Conservation (phyloP, 176 grass and related monocot species). For the Zoysia pacifica region DNA sequence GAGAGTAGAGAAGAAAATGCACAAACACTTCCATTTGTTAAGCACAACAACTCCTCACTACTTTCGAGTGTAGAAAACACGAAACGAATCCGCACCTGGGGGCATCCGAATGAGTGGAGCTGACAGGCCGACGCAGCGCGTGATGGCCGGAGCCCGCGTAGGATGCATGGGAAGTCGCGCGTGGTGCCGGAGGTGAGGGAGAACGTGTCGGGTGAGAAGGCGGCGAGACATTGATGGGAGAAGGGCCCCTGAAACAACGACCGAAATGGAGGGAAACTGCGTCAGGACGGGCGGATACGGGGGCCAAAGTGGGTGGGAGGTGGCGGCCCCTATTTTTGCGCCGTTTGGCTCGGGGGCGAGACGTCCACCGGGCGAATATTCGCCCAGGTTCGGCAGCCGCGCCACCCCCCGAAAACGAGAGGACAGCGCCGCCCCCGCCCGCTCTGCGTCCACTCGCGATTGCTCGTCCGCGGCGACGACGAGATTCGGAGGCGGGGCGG, state of each 20-base stretch:
- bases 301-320: neutral
- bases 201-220: constrained; percentile 37
- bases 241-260: neutral
- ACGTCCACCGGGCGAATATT: no score
- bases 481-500: no score
- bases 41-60: no score
- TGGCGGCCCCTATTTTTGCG: neutral
- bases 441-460: no score
- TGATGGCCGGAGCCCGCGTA: neutral
- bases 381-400: no score
- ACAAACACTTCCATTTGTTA: no score
- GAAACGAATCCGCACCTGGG: constrained; percentile 16
- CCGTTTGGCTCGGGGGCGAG: no score
- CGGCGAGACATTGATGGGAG: constrained; percentile 35
- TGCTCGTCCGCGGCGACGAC: no score
- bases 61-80: no score
- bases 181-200: constrained; percentile 28
- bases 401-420: no score
- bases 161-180: neutral
- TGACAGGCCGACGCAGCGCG: neutral
- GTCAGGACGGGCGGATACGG: neutral
- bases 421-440: no score
- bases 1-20: neutral
- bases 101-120: neutral
- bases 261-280: neutral